These are phyloP conservation scores for Phalaenopsis hybrid DNA, from an alignment of 116 monocot genomes.

Conservation along the genomic window DNA sequence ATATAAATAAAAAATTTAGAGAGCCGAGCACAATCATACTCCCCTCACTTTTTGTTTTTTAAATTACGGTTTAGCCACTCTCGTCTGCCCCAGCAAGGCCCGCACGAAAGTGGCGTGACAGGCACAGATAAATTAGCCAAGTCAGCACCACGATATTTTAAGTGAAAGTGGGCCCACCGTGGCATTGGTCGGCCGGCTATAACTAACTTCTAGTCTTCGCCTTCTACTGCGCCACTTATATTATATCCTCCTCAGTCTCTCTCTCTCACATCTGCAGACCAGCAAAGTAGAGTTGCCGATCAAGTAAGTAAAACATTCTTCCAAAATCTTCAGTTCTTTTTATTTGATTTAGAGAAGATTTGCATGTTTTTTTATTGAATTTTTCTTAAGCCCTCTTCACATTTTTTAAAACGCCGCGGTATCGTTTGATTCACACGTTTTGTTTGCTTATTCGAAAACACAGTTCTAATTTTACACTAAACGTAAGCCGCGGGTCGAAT, in stretches of 20 bases:
- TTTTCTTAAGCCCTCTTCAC: no score
- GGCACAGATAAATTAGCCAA: neutral
- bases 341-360: neutral
- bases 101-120: no score
- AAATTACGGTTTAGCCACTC: no score
- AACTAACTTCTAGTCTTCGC: neutral
- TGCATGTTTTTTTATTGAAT: neutral
- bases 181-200: neutral
- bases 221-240: neutral
- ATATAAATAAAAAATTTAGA: no score
- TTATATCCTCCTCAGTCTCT: neutral
- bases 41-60: no score
- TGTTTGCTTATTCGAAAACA: no score
- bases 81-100: no score
- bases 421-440: no score
- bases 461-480: no score
- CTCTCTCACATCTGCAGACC: neutral
- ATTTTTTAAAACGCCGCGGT: no score
- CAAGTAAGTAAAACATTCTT: neutral
- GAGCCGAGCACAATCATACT: no score
- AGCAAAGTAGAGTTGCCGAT: neutral
- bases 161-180: neutral
- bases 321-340: neutral
- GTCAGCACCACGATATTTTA: neutral
- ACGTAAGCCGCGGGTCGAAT: no score